A percentile compares a stretch with the other conserved stretches of the same genome.
Conservation (phyloP, 2,329 filamentous ascomycete species). For the Ilyonectria robusta region DNA sequence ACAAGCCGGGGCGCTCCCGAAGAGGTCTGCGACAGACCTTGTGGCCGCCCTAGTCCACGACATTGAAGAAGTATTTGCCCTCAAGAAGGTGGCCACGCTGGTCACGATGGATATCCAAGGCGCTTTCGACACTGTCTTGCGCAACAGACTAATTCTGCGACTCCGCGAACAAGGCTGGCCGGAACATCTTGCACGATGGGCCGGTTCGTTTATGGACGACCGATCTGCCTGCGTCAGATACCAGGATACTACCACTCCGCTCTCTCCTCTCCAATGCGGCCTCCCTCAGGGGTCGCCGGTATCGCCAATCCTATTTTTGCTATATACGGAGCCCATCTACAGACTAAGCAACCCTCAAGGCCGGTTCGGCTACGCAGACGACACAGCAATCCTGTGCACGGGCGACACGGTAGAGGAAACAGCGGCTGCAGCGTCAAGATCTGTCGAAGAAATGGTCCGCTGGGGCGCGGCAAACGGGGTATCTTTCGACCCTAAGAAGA, state of each 20-base stretch:
- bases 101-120: conserved; percentile 37
- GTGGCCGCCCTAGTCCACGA: conserved; percentile 36
- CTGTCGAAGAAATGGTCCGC: too few species aligned
- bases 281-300: neutral
- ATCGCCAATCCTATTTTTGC: too few species aligned
- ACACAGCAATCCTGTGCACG: too few species aligned
- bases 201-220: conserved; percentile 31
- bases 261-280: conserved; percentile 17
- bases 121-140: conserved; percentile 36
- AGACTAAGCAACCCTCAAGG: too few species aligned
- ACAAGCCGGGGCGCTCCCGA: conserved; percentile 42
- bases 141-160: conserved; percentile 33
- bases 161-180: conserved; percentile 37
- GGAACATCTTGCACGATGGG: conserved; percentile 24
- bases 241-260: conserved; percentile 19
- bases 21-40: conserved; percentile 28
- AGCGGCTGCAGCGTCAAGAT: too few species aligned
- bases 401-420: too few species aligned
- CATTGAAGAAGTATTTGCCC: conserved; percentile 35
- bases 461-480: too few species aligned
- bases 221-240: conserved; percentile 17
- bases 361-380: too few species aligned
- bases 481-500: too few species aligned
- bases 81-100: conserved; percentile 27
- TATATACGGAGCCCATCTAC: too few species aligned